Conservation (phyloP, 164 flowering plant genomes). For the Vitis cinerea region DNA sequence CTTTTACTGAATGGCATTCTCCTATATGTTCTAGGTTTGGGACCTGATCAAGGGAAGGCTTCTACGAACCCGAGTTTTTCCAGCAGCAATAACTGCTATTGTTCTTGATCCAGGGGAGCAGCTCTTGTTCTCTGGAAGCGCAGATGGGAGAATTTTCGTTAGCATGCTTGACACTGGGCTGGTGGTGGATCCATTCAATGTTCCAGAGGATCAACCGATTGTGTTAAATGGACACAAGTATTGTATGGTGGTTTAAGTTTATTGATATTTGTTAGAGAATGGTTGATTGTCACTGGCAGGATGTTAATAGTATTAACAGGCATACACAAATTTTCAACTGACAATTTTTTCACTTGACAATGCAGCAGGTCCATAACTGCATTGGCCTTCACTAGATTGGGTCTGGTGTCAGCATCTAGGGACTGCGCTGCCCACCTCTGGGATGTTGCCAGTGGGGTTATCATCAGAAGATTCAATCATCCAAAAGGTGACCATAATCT, state of each 20-base stretch:
- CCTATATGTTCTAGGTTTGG: conserved; percentile 40
- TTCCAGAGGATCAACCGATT: conserved; percentile 24
- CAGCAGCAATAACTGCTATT: conserved; percentile 39
- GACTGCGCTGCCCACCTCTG: conserved; percentile 58
- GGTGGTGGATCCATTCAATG: conserved; percentile 21
- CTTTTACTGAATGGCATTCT: not conserved
- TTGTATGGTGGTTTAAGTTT: conserved; percentile 28
- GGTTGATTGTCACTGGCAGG: too few relatives aligned
- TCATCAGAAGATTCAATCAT: conserved; percentile 38
- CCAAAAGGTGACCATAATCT: conserved; percentile 37
- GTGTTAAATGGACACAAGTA: conserved; percentile 62
- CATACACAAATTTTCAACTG: not conserved
- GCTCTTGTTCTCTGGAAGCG: conserved; percentile 41
- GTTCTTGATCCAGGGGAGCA: conserved; percentile 42
- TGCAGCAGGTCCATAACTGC: conserved; percentile 55
- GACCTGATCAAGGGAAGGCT: conserved; percentile 37
- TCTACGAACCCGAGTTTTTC: conserved; percentile 29
- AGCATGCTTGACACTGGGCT: conserved; percentile 34
- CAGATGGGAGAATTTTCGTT: conserved; percentile 49
- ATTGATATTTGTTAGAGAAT: conserved; percentile 11
- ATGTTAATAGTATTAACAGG: too few relatives aligned
- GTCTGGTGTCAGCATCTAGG: conserved; percentile 51
- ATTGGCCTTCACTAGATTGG: conserved; percentile 36
- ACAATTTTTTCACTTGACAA: not conserved
- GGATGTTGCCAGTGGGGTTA: conserved; percentile 34